Evolutionary conservation across 2,329 filamentous ascomycete genomes (phyloP).

Genomic region (Orbilia quercus): DNA sequence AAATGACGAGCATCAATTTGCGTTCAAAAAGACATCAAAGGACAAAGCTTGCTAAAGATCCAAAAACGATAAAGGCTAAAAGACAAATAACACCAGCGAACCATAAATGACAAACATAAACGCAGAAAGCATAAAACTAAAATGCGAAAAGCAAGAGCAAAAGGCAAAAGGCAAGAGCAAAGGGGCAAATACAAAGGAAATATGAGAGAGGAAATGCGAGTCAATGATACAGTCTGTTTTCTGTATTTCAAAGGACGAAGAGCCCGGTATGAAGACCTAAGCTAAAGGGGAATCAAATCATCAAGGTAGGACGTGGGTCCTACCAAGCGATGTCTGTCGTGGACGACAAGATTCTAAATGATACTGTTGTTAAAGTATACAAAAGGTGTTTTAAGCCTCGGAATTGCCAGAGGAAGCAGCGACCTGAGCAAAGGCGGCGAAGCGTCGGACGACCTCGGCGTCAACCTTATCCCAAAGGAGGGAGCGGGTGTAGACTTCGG

Average conservation of each 20-base stretch:
- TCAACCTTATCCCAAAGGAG: slow-evolving; percentile 95
- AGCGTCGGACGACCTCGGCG: slow-evolving; percentile 88
- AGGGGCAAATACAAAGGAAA: slow-evolving; percentile 28
- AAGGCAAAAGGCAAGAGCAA: too few species aligned
- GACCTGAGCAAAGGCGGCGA: slow-evolving; percentile 68
- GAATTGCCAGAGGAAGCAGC: slow-evolving; percentile 55
- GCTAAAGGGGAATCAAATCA: slow-evolving; percentile 23
- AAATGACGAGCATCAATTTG: slow-evolving; percentile 24
- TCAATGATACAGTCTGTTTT: slow-evolving; percentile 56
- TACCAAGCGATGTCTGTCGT: slow-evolving; percentile 49
- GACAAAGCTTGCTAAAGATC: slow-evolving; percentile 56
- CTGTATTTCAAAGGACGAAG: slow-evolving; percentile 40
- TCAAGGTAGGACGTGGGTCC: slow-evolving; percentile 23
- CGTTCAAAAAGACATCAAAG: slow-evolving; percentile 28
- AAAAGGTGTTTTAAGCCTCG: slow-evolving; percentile 41
- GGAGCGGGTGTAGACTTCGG: slow-evolving; percentile 91
- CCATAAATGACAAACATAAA: slow-evolving; percentile 19
- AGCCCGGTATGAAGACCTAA: slow-evolving; percentile 9
- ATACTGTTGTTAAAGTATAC: slow-evolving; percentile 20
- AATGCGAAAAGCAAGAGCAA: too few species aligned
- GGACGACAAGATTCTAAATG: slow-evolving; percentile 28
- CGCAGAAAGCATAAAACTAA: slow-evolving; percentile 10
- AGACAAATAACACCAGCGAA: slow-evolving; percentile 46
- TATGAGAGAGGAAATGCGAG: slow-evolving; percentile 10
- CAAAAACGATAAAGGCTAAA: slow-evolving; percentile 34